Conservation (phyloP, 164 flowering plant genomes). For the Magnolia officinalis region DNA sequence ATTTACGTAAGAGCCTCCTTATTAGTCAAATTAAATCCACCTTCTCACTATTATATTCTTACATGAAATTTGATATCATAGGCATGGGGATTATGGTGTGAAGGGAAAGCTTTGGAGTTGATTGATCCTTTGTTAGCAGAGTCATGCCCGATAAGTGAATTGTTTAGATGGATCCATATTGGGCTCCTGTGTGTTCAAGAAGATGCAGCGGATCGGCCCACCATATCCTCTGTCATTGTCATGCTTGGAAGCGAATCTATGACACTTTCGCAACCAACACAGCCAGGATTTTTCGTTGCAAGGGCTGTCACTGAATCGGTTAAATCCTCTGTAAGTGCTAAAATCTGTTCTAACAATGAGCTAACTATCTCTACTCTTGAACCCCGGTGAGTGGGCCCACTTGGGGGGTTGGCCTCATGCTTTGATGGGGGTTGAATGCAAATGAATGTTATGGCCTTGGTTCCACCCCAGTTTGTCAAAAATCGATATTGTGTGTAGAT, state of each 20-base stretch:
- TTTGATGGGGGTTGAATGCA: no score
- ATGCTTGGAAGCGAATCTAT: conserved; percentile 14
- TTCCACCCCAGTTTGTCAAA: no score
- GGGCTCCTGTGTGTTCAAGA: conserved; percentile 35
- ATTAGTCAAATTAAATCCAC: neutral
- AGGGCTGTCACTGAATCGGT: neutral
- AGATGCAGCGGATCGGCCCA: conserved; percentile 15
- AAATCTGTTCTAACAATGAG: neutral
- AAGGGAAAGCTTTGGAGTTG: conserved; percentile 16
- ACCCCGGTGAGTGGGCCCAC: neutral
- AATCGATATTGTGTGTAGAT: no score
- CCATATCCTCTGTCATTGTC: conserved; percentile 14
- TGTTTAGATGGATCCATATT: conserved; percentile 28
- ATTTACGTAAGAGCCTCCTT: conserved; percentile 9
- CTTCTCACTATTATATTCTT: conserved; percentile 1
- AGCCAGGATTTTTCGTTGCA: conserved; percentile 14
- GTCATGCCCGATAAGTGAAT: conserved; percentile 11
- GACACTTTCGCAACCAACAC: conserved; percentile 11
- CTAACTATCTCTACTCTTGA: neutral
- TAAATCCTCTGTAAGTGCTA: neutral
- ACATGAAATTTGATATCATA: conserved; percentile 19
- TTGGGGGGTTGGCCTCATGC: no score
- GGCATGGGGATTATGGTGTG: conserved; percentile 32
- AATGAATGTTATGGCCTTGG: no score
- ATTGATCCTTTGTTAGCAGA: conserved; percentile 17